These are phyloP conservation scores for Aegilops sharonensis DNA, from an alignment of 176 grass and related monocot genomes.

Conservation along the genomic window DNA sequence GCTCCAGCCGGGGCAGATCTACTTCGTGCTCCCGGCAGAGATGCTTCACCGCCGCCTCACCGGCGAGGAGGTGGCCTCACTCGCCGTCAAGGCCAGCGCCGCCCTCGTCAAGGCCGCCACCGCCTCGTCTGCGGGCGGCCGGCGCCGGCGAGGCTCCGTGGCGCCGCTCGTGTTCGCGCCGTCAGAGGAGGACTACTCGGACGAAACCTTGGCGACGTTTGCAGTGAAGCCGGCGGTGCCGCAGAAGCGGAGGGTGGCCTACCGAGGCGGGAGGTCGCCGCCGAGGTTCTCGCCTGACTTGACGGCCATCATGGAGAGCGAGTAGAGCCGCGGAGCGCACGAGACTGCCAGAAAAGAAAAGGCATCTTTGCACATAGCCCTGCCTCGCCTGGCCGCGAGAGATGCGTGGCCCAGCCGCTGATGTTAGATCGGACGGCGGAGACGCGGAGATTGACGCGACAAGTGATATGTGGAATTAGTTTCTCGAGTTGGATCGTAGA, in stretches of 20 bases:
- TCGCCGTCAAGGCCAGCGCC: slow-evolving; percentile 65
- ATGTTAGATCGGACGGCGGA: slow-evolving; percentile 1
- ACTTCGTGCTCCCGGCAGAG: slow-evolving; percentile 66
- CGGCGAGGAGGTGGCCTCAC: slow-evolving; percentile 61
- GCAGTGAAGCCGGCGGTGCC: background rate
- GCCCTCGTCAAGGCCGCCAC: slow-evolving; percentile 41
- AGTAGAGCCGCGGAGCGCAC: background rate
- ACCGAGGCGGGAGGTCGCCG: slow-evolving; percentile 17
- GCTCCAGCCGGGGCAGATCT: slow-evolving; percentile 76
- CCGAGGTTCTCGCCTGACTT: slow-evolving; percentile 65
- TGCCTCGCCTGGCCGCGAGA: background rate
- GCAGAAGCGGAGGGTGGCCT: slow-evolving; percentile 23
- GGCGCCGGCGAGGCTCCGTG: slow-evolving; percentile 39
- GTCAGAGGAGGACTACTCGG: slow-evolving; percentile 28
- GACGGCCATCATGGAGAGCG: slow-evolving; percentile 58
- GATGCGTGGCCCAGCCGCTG: background rate
- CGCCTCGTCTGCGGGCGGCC: background rate
- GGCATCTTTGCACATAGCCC: background rate
- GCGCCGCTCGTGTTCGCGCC: slow-evolving; percentile 64
- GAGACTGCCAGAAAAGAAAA: background rate
- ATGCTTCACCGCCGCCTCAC: slow-evolving; percentile 49
- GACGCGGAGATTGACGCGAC: background rate
- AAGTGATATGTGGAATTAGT: background rate
- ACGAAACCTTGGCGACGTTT: background rate
- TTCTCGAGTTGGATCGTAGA: background rate